Evolutionary conservation across 352 stramenopile genomes (phyloP).

Genomic region (Globisporangium orthogonon): DNA sequence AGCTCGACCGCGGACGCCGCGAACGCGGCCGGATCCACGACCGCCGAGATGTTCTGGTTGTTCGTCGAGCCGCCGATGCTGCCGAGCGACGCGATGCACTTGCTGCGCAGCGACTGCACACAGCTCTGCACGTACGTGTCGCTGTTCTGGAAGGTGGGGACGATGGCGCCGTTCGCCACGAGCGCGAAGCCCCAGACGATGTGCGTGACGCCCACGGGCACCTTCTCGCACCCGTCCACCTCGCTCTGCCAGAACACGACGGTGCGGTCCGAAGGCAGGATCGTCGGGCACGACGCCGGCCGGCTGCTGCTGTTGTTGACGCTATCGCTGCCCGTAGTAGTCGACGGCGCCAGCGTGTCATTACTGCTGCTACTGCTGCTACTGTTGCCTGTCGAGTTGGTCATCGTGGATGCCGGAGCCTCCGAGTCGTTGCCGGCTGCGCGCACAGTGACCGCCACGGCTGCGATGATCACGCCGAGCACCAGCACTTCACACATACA

Average conservation of each 20-base stretch:
- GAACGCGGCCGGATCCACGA: constrained; percentile 37
- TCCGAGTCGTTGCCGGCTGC: constrained; percentile 13
- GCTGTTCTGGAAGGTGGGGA: constrained; percentile 50
- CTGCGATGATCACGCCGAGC: constrained; percentile 25
- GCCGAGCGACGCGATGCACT: constrained; percentile 52
- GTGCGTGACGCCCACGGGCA: constrained; percentile 65
- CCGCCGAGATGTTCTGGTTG: constrained; percentile 48
- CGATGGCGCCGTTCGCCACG: constrained; percentile 38
- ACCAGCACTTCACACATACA: constrained; percentile 20
- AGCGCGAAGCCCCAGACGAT: constrained; percentile 73
- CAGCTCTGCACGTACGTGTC: constrained; percentile 51
- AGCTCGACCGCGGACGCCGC: constrained; percentile 39
- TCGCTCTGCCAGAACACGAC: constrained; percentile 82
- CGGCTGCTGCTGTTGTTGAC: constrained; percentile 7
- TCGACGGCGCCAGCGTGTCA: not conserved
- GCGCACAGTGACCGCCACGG: constrained; percentile 27
- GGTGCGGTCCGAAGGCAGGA: constrained; percentile 41
- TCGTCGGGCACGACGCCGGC: constrained; percentile 18
- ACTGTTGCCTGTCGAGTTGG: not conserved
- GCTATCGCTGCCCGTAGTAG: not conserved
- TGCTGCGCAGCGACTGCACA: constrained; percentile 49
- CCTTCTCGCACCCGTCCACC: constrained; percentile 59
- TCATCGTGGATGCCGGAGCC: not conserved
- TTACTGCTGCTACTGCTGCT: constrained; percentile 8
- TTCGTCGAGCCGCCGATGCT: constrained; percentile 72